Evolutionary conservation across 2,329 filamentous ascomycete genomes (phyloP).

Genomic region (Cryphonectria nitschkei): DNA sequence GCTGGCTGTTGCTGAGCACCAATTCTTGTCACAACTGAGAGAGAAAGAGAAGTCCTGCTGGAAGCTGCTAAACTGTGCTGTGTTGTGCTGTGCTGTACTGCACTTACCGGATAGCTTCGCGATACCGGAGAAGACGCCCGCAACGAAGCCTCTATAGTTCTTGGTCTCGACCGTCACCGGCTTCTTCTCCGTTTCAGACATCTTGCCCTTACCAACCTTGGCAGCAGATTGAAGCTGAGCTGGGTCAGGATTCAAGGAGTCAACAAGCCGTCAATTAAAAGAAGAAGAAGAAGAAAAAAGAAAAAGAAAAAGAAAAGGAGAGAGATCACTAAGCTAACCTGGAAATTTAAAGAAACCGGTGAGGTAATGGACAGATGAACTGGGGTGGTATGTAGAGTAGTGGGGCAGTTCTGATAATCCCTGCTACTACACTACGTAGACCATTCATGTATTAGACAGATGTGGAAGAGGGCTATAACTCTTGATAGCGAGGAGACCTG

Average conservation of each 20-base stretch:
- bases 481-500: not conserved
- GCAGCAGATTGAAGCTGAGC: slow-evolving; percentile 7
- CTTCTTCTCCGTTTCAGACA: slow-evolving; percentile 36
- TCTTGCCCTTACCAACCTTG: slow-evolving; percentile 17
- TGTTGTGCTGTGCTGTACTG: too few relatives aligned
- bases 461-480: too few relatives aligned
- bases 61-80: slow-evolving; percentile 36
- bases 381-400: not conserved
- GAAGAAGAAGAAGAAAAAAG: not conserved
- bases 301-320: not conserved
- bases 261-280: not conserved
- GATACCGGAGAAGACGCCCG: slow-evolving; percentile 92
- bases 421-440: not conserved
- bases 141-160: slow-evolving; percentile 95
- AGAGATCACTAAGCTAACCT: too few relatives aligned
- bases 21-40: not conserved
- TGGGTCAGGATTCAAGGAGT: not conserved
- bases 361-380: slow-evolving; percentile 22
- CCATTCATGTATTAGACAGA: not conserved
- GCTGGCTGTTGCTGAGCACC: not conserved
- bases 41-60: not conserved
- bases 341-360: not conserved
- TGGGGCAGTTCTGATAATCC: slow-evolving; percentile 14
- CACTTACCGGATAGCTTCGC: slow-evolving; percentile 80
- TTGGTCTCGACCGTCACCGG: slow-evolving; percentile 41